phyloP scores from a whole-genome alignment of 805 yeast species.

The Suhomyces pyralidae region DNA sequence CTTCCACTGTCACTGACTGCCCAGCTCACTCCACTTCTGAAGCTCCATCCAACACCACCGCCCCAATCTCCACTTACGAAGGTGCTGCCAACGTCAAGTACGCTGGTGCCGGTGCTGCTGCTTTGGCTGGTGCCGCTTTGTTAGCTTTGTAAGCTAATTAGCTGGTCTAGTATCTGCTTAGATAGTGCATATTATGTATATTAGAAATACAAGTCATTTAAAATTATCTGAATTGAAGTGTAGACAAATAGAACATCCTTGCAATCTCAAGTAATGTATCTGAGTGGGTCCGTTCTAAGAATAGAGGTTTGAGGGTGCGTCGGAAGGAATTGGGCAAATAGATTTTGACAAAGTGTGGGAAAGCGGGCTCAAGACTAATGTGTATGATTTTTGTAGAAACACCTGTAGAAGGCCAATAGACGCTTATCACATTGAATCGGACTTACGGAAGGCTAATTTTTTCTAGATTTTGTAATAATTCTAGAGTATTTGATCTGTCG shows the following conservation, averaged over 20 bases:
- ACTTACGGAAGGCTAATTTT: background rate
- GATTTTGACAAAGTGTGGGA: too few relatives aligned
- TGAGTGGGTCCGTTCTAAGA: too few relatives aligned
- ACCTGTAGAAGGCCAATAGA: background rate
- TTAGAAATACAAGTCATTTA: conserved; percentile 4
- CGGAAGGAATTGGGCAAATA: too few relatives aligned
- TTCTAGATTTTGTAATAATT: background rate
- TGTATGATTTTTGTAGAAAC: too few relatives aligned
- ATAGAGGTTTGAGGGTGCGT: too few relatives aligned
- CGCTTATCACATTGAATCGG: too few relatives aligned
- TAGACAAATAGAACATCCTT: too few relatives aligned
- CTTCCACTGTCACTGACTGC: conserved; percentile 45
- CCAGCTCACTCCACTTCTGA: conserved; percentile 29
- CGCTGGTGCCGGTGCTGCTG: conserved; percentile 46
- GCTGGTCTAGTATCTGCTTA: background rate
- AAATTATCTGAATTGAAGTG: background rate
- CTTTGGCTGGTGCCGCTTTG: conserved; percentile 49
- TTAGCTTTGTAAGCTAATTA: conserved; percentile 20
- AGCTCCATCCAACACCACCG: conserved; percentile 22
- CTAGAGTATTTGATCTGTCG: too few relatives aligned
- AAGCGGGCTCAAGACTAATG: background rate
- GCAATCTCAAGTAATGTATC: too few relatives aligned
- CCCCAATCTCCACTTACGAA: conserved; percentile 32
- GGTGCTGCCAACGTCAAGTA: conserved; percentile 33
- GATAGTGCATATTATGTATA: conserved; percentile 3